Conservation (phyloP, 352 stramenopile species). For the Pythium pyrilobum region DNA sequence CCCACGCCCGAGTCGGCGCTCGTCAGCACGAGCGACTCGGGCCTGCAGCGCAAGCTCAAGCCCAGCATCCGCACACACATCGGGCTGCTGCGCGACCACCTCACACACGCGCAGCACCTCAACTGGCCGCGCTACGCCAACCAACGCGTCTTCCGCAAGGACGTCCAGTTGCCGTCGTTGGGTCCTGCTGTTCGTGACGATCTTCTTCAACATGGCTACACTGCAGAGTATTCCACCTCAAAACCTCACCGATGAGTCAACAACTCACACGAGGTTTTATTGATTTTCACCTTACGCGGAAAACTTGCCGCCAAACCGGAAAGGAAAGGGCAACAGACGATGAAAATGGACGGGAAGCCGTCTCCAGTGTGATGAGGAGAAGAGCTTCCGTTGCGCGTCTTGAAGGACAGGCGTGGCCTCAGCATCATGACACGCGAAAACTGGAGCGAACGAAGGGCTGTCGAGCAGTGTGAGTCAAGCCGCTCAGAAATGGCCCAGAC, state of each 20-base stretch:
- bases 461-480: too few species aligned
- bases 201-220: conserved; percentile 13
- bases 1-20: conserved; percentile 16
- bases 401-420: too few species aligned
- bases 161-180: conserved; percentile 5
- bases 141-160: conserved; percentile 20
- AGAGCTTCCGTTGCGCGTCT: too few species aligned
- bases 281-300: background rate
- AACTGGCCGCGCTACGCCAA: conserved; percentile 47
- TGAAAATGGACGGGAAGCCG: too few species aligned
- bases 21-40: conserved; percentile 17
- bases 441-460: too few species aligned
- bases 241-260: background rate
- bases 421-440: too few species aligned
- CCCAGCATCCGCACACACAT: conserved; percentile 52
- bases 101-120: conserved; percentile 45
- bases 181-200: background rate
- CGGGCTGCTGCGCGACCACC: conserved; percentile 49
- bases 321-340: too few species aligned
- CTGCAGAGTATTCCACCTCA: conserved; percentile 5
- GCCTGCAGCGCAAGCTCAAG: conserved; percentile 51
- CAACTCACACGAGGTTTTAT: background rate
- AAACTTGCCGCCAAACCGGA: too few species aligned
- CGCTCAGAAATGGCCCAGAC: too few species aligned
- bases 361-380: too few species aligned